Evolutionary conservation across 2,329 filamentous ascomycete genomes (phyloP), one percentile per base, ranked within the genome.

Genomic region (Cladophialophora carrionii): DNA sequence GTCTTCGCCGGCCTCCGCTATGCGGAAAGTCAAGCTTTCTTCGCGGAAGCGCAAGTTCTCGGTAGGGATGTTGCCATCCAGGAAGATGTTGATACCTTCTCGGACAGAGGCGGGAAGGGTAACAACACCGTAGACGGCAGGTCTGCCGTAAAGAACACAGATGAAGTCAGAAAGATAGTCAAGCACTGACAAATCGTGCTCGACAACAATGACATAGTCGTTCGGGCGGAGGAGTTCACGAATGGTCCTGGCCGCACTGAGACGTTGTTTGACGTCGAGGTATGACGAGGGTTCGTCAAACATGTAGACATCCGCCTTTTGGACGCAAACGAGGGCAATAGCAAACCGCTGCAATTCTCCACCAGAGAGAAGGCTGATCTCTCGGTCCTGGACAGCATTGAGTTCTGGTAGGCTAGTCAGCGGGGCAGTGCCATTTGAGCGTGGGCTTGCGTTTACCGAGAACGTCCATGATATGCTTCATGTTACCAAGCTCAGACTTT

Each of bases 281-380:
- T 97, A 99, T 43, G 95, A 99, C 48, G 94, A 98, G 20, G 96
- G 96, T 83, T 99, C 95, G 79, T 99, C 95, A 75, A 99, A 99
- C 95, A 99, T 98, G 85, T 99, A 99, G 82, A 96, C 92, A 78
- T 99, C 95, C 72, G 94, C 94, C 74, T 96, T 88, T 78, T 98
- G 94, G 24, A 98, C 93, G 74, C 93, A 96, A 69, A 96, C 92
- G 58, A 94, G 91, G 74, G 91, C 95, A 73, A 99, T 97, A 73
- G 95, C 95, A 74, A 99, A 99, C 80, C 95, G 90, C 80, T 99
- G 95, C 75, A 99, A 85, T 80, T 99, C 96, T 84, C 95, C 95
- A 86, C 95, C 96, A 70, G 95, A 99, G 24, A 99, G 87, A 41
- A 91, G 85, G 72, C 86, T 88, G 72, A 99, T 90, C 70, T 98